Percentiles rank a stretch among this genome's conserved stretches.
Conservation (phyloP, 1,139 yeast genomes). For the Suhomyces bokatorum region DNA sequence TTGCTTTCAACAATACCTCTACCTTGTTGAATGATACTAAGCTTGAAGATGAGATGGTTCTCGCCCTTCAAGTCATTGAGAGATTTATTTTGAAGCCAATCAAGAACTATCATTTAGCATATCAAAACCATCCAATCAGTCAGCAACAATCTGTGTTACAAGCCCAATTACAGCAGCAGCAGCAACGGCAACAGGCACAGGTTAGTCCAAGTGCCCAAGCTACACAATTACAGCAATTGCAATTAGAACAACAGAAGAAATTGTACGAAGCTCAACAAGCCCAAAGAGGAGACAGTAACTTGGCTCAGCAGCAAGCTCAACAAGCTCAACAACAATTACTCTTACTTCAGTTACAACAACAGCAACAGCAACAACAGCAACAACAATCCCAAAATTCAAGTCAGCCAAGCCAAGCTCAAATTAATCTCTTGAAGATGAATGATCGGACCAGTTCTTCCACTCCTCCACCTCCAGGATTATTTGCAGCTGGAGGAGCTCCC, state of each 20-base stretch:
- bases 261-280: slow-evolving; percentile 24
- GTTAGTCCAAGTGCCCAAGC: slow-evolving; percentile 21
- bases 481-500: slow-evolving; percentile 23
- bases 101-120: slow-evolving; percentile 50
- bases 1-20: slow-evolving; percentile 34
- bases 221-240: slow-evolving; percentile 30
- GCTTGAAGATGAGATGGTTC: slow-evolving; percentile 39
- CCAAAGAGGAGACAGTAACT: slow-evolving; percentile 19
- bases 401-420: slow-evolving; percentile 21
- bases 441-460: slow-evolving; percentile 40
- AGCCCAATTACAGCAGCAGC: slow-evolving; percentile 22
- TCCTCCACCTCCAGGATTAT: slow-evolving; percentile 50
- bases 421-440: slow-evolving; percentile 33
- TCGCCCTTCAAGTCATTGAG: slow-evolving; percentile 47
- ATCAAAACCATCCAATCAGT: slow-evolving; percentile 46
- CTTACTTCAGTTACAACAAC: slow-evolving; percentile 18
- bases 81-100: slow-evolving; percentile 43
- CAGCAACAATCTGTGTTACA: slow-evolving; percentile 42
- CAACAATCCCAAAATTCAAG: slow-evolving; percentile 13
- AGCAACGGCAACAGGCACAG: slow-evolving; percentile 17
- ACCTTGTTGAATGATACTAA: slow-evolving; percentile 23
- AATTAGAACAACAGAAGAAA: slow-evolving; percentile 30
- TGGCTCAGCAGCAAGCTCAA: slow-evolving; percentile 21
- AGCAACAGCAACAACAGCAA: slow-evolving; percentile 16
- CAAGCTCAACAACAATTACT: slow-evolving; percentile 21